A percentile compares a stretch with the other conserved stretches of the same genome.
Evolutionary conservation across 495 filamentous ascomycete genomes (phyloP).

Genomic region (Hypomontagnella monticulosa): DNA sequence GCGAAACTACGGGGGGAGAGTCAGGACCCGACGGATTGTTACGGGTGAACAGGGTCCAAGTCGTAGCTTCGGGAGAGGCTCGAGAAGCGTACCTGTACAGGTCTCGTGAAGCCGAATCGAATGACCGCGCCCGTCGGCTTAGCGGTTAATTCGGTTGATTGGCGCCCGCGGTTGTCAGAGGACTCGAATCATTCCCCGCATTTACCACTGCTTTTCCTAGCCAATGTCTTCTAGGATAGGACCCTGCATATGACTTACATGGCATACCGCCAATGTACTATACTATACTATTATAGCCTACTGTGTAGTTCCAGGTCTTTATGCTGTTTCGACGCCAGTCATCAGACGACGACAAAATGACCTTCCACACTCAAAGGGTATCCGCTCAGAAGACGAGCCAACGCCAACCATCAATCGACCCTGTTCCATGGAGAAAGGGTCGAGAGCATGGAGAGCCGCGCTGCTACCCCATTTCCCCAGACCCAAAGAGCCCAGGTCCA

Average conservation of each 20-base stretch:
- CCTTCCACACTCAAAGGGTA: constrained; percentile 14
- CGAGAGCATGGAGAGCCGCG: constrained; percentile 22
- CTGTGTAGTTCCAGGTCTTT: too few relatives aligned
- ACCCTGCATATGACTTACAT: constrained; percentile 38
- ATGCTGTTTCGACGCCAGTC: constrained; percentile 1
- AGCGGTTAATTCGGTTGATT: constrained; percentile 39
- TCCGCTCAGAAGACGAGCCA: constrained; percentile 7
- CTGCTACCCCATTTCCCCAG: constrained; percentile 25
- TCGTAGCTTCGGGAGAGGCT: constrained; percentile 14
- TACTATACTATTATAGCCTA: not conserved
- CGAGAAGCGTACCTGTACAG: constrained; percentile 10
- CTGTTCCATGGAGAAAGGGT: constrained; percentile 2
- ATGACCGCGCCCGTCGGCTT: constrained; percentile 16
- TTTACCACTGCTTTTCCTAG: constrained; percentile 11
- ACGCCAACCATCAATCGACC: not conserved
- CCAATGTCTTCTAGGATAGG: constrained; percentile 3
- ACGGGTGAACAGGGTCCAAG: constrained; percentile 6
- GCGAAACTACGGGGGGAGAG: not conserved
- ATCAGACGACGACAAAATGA: constrained; percentile 17
- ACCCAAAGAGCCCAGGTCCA: constrained; percentile 17
- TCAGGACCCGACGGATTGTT: constrained; percentile 10
- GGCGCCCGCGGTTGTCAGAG: constrained; percentile 17
- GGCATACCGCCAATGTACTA: not conserved
- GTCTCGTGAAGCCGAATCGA: constrained; percentile 27
- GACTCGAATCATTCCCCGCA: constrained; percentile 25